A percentile compares a stretch with the other conserved stretches of the same genome.
Conservation (phyloP, 768 basidiomycete genomes). For the Lyophyllum atratum region DNA sequence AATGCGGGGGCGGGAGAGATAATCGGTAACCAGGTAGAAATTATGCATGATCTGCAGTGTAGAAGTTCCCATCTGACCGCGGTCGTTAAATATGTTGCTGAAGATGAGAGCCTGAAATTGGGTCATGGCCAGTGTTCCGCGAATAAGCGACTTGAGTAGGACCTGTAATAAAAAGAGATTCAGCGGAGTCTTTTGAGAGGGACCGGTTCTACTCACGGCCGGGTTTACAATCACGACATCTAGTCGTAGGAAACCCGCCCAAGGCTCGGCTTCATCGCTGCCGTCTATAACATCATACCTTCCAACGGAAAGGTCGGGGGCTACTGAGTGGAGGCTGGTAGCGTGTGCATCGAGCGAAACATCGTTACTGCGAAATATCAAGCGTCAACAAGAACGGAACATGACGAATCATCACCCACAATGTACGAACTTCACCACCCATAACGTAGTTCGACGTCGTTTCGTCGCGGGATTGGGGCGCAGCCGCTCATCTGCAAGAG, state of each 20-base stretch:
- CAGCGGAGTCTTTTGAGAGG: neutral
- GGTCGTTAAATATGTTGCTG: constrained; percentile 33
- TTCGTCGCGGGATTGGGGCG: constrained; percentile 14
- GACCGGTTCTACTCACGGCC: constrained; percentile 30
- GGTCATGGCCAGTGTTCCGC: constrained; percentile 39
- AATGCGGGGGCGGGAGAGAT: constrained; percentile 41
- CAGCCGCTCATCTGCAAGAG: constrained; percentile 26
- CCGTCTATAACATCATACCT: constrained; percentile 26
- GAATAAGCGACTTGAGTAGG: constrained; percentile 39
- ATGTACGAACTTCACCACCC: constrained; percentile 33
- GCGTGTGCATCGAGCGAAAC: constrained; percentile 20
- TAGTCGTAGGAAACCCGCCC: constrained; percentile 25
- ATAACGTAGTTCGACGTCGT: constrained; percentile 26
- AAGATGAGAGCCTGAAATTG: constrained; percentile 49
- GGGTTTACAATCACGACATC: constrained; percentile 44
- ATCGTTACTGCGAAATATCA: constrained; percentile 19
- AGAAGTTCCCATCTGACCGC: constrained; percentile 35
- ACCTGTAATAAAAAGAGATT: constrained; percentile 27
- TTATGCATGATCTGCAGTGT: constrained; percentile 47
- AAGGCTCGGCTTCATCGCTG: constrained; percentile 23
- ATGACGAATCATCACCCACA: neutral
- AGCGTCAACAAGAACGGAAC: neutral
- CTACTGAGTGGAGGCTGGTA: constrained; percentile 19
- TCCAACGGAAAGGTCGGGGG: constrained; percentile 22
- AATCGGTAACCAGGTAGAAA: constrained; percentile 40